Evolutionary conservation across 805 yeast species (phyloP).

Genomic region (Pichia paraexigua): DNA sequence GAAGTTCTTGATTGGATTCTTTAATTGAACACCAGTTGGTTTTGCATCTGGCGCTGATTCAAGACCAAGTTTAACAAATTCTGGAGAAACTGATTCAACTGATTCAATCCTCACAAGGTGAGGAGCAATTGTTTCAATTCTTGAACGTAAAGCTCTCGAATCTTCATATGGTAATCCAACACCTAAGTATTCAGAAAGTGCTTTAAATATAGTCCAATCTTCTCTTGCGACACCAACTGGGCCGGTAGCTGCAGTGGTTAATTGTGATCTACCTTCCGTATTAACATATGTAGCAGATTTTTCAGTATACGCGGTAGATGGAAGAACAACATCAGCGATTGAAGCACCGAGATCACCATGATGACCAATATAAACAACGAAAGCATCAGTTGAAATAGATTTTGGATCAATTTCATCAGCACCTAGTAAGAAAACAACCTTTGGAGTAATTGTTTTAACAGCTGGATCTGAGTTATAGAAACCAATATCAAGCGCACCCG

Average conservation of each 20-base stretch:
- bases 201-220: slow-evolving; percentile 85
- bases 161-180: slow-evolving; percentile 72
- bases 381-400: slow-evolving; percentile 75
- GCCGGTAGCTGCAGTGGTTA: slow-evolving; percentile 77
- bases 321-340: slow-evolving; percentile 77
- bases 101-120: slow-evolving; percentile 69
- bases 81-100: slow-evolving; percentile 58
- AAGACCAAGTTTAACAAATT: slow-evolving; percentile 50
- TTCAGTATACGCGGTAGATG: slow-evolving; percentile 86
- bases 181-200: slow-evolving; percentile 69
- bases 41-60: slow-evolving; percentile 30
- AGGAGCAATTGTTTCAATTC: slow-evolving; percentile 75
- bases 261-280: slow-evolving; percentile 85
- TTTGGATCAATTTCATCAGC: slow-evolving; percentile 71
- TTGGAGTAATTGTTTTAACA: slow-evolving; percentile 46
- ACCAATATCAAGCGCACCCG: slow-evolving; percentile 81
- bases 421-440: slow-evolving; percentile 71
- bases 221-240: slow-evolving; percentile 88
- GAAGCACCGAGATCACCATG: slow-evolving; percentile 90
- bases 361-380: slow-evolving; percentile 85
- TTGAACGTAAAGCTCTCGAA: slow-evolving; percentile 52
- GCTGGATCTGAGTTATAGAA: slow-evolving; percentile 47
- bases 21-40: slow-evolving; percentile 38
- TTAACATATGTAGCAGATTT: slow-evolving; percentile 78
- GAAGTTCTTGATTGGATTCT: slow-evolving; percentile 71